phyloP scores from a whole-genome alignment of 1,139 yeast species.

The Sugiyamaella pinicola region DNA sequence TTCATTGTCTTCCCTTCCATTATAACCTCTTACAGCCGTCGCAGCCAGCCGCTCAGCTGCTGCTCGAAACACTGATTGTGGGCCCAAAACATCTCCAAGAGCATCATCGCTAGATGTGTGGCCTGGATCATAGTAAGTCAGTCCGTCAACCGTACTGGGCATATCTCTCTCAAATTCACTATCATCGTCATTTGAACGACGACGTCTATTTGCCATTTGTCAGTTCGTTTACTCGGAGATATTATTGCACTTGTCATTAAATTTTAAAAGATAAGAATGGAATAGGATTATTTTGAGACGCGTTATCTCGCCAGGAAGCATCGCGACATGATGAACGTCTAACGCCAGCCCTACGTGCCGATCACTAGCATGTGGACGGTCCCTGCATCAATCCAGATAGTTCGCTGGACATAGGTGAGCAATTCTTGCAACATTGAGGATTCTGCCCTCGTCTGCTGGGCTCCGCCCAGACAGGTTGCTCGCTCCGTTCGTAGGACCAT shows the following conservation, averaged over 20 bases:
- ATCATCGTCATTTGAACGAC: conserved; percentile 7
- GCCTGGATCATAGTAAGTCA: conserved; percentile 26
- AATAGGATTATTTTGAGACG: conserved; percentile 1
- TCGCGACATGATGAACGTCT: conserved; percentile 2
- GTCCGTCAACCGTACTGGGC: conserved; percentile 17
- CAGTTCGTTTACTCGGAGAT: not conserved
- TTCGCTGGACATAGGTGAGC: too few relatives aligned
- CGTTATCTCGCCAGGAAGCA: conserved; percentile 2
- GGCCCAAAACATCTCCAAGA: not conserved
- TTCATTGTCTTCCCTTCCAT: conserved; percentile 17
- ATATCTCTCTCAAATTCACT: conserved; percentile 3
- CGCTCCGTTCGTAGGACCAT: too few relatives aligned
- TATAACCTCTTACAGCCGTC: not conserved
- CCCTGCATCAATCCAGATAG: too few relatives aligned
- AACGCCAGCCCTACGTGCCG: conserved; percentile 3
- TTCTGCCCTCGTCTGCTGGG: too few relatives aligned
- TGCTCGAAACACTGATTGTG: conserved; percentile 8
- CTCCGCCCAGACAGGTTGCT: too few relatives aligned
- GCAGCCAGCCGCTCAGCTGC: conserved; percentile 11
- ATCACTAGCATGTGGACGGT: not conserved
- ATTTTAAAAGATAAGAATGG: not conserved
- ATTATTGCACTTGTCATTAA: conserved; percentile 2
- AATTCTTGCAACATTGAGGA: too few relatives aligned
- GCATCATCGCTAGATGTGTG: conserved; percentile 21
- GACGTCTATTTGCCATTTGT: conserved; percentile 6